Base-by-base conservation (phyloP, 257 asterid genomes). In the Penstemon eatonii region DNA sequence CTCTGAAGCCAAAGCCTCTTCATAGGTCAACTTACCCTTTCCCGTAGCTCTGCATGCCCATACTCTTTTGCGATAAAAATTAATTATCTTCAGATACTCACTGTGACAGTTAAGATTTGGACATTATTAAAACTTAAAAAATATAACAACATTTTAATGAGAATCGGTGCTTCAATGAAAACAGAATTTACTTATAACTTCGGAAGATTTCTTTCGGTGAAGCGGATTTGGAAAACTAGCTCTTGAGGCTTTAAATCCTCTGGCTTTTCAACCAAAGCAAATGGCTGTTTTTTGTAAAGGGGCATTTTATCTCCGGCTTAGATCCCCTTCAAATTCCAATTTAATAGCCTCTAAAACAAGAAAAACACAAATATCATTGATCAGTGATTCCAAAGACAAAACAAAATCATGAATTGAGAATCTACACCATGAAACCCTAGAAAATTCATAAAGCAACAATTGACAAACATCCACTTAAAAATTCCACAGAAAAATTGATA, bases 41-140 rank as follows among this genome's bases (percentile, higher is more conserved):
- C 96, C 96, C 18, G 96, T 85, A 65, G 81, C 87, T 79, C 85
- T 84, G 88, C 96, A 92, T 5, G 91, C 83, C 96, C 98, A 92
- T 49, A 87, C 73, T 77, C 89, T 81, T 69, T 74, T 79, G 18
- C 89, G 87, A 69, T 92, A 92, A 39, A 92, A 71, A 65, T 87
- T 84, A 51, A 79, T 80, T 84, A 94, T 85, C 77, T 73, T 78
- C 83, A 92, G 69, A 86, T 92, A 89, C 52, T 89, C 95, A 70
- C 98, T 92, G 83, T 68, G 53, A 63, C 72, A 69, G 55, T 37
- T 36, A 65, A 69, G 71, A 72, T 72, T 63, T 60, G 55, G 60
- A 33, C 49, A 68, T 63, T 37, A 64, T 15, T 40, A 60, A 50
- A 15, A 60, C 49, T 53, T 59, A 40, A 54, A 42, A 42, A 69